A percentile compares a stretch with the other conserved stretches of the same genome.
Evolutionary conservation across 192 early-diverging fungal genomes (phyloP).

Genomic region (Cladochytrium replicatum): DNA sequence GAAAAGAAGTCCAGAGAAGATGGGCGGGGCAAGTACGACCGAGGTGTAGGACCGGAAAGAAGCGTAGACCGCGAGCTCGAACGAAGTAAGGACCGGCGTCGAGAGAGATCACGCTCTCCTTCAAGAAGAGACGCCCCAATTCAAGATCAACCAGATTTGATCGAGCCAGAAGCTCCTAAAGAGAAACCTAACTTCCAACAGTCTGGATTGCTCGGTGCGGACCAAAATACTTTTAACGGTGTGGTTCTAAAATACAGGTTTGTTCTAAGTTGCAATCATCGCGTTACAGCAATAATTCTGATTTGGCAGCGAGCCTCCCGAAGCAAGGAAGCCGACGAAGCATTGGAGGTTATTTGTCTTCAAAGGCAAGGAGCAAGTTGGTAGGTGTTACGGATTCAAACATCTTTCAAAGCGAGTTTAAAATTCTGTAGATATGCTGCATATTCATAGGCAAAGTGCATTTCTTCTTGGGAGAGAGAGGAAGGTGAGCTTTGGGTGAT

Average conservation of each 20-base stretch:
- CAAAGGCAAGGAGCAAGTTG: slow-evolving; percentile 80
- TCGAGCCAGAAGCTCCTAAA: slow-evolving; percentile 28
- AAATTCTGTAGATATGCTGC: slow-evolving; percentile 84
- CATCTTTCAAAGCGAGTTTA: neutral
- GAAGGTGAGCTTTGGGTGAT: slow-evolving; percentile 36
- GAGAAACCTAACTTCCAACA: slow-evolving; percentile 73
- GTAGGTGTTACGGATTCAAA: slow-evolving; percentile 24
- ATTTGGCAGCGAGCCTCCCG: slow-evolving; percentile 63
- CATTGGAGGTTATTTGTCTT: slow-evolving; percentile 88
- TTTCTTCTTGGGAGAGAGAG: slow-evolving; percentile 84
- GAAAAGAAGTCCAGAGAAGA: too few species aligned
- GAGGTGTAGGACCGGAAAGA: too few species aligned
- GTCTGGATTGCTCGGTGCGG: slow-evolving; percentile 80
- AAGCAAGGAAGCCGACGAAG: slow-evolving; percentile 67
- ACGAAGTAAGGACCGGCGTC: too few species aligned
- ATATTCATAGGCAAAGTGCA: slow-evolving; percentile 75
- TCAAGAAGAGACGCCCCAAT: too few species aligned
- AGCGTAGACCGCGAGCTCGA: too few species aligned
- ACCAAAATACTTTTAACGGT: slow-evolving; percentile 81
- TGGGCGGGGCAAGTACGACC: too few species aligned
- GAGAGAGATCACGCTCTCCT: too few species aligned
- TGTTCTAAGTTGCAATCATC: neutral
- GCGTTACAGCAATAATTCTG: neutral
- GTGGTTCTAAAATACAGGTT: slow-evolving; percentile 71
- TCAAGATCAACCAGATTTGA: too few species aligned